phyloP scores from a whole-genome alignment of 169 alveolate genomes.

The Cryptosporidium tyzzeri region DNA sequence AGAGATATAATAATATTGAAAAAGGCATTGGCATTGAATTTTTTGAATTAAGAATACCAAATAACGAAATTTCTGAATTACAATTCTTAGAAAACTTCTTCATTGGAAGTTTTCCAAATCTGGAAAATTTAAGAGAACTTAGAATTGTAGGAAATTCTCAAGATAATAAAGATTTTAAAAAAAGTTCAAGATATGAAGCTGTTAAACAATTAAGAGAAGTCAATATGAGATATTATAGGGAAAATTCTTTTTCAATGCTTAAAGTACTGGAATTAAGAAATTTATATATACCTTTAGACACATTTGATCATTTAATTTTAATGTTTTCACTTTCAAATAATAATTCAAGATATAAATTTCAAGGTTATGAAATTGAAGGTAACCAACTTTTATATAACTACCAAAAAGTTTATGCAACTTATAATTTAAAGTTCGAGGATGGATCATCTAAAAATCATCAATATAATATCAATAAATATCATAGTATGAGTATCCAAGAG shows the following conservation, averaged over 20 bases:
- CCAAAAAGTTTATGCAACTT: background rate
- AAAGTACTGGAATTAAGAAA: background rate
- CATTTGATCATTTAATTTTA: slow-evolving; percentile 13
- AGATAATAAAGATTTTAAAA: background rate
- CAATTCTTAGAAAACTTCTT: slow-evolving; percentile 9
- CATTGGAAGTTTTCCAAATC: slow-evolving; percentile 16
- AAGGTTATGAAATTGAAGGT: background rate
- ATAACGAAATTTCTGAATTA: background rate
- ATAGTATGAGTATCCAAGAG: slow-evolving; percentile 32
- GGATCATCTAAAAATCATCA: slow-evolving; percentile 23
- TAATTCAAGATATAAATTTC: background rate
- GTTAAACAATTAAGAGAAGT: background rate
- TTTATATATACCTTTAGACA: slow-evolving; percentile 36
- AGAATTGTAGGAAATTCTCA: background rate
- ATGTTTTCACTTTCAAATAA: slow-evolving; percentile 1
- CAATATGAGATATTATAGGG: background rate
- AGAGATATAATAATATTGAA: background rate
- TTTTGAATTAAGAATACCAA: slow-evolving; percentile 40
- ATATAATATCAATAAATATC: slow-evolving; percentile 28
- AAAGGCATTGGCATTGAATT: background rate
- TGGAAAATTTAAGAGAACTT: slow-evolving; percentile 6
- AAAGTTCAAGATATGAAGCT: background rate
- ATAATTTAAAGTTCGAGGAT: slow-evolving; percentile 21
- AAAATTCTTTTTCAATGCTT: background rate
- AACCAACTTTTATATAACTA: background rate